These are phyloP conservation scores for Colletotrichum australisinense DNA, from an alignment of 2,329 filamentous ascomycete genomes.

Conservation along the genomic window DNA sequence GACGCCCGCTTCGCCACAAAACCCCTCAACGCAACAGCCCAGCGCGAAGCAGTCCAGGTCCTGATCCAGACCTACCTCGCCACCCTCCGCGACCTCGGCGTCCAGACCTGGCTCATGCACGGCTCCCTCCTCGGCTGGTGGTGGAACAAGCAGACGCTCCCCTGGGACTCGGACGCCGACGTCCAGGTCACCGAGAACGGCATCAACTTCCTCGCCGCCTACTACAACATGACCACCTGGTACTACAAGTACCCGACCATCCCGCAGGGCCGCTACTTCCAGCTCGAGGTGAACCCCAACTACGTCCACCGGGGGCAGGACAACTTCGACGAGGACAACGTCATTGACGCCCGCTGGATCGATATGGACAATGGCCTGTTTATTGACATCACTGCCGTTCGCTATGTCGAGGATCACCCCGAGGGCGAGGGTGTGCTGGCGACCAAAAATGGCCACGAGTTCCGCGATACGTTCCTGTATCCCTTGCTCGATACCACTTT, in stretches of 20 bases:
- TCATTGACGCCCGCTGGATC: conserved; percentile 62
- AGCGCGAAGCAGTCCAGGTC: conserved; percentile 70
- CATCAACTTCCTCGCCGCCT: conserved; percentile 72
- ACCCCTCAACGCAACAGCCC: conserved; percentile 63
- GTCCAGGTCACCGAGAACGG: conserved; percentile 77
- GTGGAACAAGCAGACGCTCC: conserved; percentile 80
- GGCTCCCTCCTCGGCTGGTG: conserved; percentile 89
- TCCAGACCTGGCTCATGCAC: conserved; percentile 87
- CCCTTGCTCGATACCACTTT: conserved; percentile 77
- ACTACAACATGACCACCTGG: conserved; percentile 71
- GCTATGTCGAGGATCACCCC: conserved; percentile 58
- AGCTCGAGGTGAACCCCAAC: conserved; percentile 62
- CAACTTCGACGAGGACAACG: conserved; percentile 48
- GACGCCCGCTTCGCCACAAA: conserved; percentile 52
- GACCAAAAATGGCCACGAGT: conserved; percentile 64
- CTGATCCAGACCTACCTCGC: conserved; percentile 79
- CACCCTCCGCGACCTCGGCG: conserved; percentile 71
- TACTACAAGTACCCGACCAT: conserved; percentile 54
- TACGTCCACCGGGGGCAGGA: conserved; percentile 45
- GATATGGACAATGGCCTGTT: conserved; percentile 59
- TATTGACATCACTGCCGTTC: conserved; percentile 63
- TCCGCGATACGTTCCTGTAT: conserved; percentile 70
- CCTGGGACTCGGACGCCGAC: conserved; percentile 83
- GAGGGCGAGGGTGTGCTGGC: conserved; percentile 57
- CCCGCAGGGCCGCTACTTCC: conserved; percentile 54